Base-by-base conservation (phyloP, 768 basidiomycete genomes). In the Wakefieldia striispora region DNA sequence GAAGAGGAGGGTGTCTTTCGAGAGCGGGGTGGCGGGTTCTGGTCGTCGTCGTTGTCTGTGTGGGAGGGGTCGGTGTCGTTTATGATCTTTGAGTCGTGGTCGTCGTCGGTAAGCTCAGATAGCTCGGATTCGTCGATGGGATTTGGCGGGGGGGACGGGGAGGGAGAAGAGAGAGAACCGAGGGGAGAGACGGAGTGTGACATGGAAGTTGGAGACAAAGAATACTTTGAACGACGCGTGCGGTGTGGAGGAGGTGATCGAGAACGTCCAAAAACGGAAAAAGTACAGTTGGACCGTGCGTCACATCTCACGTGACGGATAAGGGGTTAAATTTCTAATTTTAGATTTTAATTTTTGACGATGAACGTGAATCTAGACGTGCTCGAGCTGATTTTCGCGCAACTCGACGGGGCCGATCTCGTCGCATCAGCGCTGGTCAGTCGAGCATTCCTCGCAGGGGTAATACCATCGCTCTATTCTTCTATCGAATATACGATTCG, bases 91-190 rank as follows among this genome's bases (percentile, higher is more conserved):
- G 26, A 57, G 59, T 86, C 84, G 57, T 84, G 79, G 57, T 89
- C 87, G 61, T 90, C 88, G 61, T 91, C 88, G 14, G 88, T 90
- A 64, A 91, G 81, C 64, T 88, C 88, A 37, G 87, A 89, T 51
- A 91, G 80, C 70, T 90, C 88, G 6, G 88, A 89, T 66, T 81
- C 86, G 56, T 63, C 70, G 53, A 62, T 65, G 51, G 64, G 72
- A 42, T 58, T 59, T 37, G 68, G 63, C 5, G 75, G 76, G 3
- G 77, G 79, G 0, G 86, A 81, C 0, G 84, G 84, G 3, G 86
- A 86, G 0, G 85, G 85, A 2, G 83, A 84, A 56, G 81, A 86
- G 50, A 83, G 76, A 20, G 86, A 87, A 38, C 78, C 74, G 54
- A 80, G 74, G 34, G 85, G 62, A 2, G 61, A 62, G 20, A 63